Percentiles rank a stretch among this genome's conserved stretches.
phyloP scores from a whole-genome alignment of 805 yeast species.

The Clavispora santaluciae region DNA sequence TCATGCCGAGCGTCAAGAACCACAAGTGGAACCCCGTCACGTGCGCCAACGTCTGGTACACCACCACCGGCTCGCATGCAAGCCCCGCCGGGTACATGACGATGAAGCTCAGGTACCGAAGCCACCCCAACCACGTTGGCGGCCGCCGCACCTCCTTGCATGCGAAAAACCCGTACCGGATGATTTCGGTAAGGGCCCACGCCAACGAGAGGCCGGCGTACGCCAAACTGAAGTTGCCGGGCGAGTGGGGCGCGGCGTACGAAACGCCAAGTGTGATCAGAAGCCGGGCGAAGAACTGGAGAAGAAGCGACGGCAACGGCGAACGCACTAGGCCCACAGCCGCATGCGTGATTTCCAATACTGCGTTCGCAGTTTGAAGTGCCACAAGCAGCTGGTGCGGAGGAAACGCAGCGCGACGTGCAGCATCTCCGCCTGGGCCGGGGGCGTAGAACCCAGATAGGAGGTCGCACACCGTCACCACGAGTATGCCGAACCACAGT shows the following conservation, averaged over 20 bases:
- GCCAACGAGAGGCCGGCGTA: constrained; percentile 22
- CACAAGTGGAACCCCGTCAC: constrained; percentile 15
- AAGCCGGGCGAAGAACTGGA: constrained; percentile 28
- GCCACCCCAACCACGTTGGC: constrained; percentile 21
- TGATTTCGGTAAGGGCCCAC: constrained; percentile 28
- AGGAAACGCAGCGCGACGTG: too few species aligned
- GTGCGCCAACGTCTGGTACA: constrained; percentile 19
- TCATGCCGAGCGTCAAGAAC: constrained; percentile 21
- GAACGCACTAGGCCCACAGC: constrained; percentile 25
- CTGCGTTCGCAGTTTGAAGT: constrained; percentile 23
- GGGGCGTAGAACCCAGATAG: constrained; percentile 4
- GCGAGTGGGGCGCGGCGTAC: constrained; percentile 22
- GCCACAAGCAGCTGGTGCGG: constrained; percentile 28
- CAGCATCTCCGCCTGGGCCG: too few species aligned
- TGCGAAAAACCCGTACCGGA: constrained; percentile 25
- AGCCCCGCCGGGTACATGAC: constrained; percentile 30
- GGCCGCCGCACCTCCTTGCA: constrained; percentile 13
- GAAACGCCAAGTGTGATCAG: constrained; percentile 26
- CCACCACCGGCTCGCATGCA: constrained; percentile 22
- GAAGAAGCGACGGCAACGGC: constrained; percentile 20
- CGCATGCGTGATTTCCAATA: constrained; percentile 21
- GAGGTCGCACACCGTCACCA: constrained; percentile 10
- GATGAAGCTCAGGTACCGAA: constrained; percentile 25
- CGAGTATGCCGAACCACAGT: constrained; percentile 17
- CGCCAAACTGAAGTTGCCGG: constrained; percentile 22